These are phyloP conservation scores for Aspergillus sp. DNA, from an alignment of 2,329 filamentous ascomycete genomes.

Conservation along the genomic window DNA sequence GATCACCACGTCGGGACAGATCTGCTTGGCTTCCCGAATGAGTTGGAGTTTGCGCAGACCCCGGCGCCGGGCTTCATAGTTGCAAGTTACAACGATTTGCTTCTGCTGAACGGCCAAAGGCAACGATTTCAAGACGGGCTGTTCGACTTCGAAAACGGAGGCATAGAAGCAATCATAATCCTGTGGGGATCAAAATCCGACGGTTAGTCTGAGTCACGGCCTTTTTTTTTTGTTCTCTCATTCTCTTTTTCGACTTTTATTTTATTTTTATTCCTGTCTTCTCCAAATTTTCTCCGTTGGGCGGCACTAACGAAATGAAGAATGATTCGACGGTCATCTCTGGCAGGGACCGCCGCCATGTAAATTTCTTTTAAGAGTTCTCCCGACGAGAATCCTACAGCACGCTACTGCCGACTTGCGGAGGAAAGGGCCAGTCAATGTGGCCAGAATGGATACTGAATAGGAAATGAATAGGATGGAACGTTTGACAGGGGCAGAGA, in stretches of 20 bases:
- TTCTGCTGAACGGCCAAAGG: constrained; percentile 90
- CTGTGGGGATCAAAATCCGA: constrained; percentile 21
- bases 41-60: constrained; percentile 74
- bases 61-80: constrained; percentile 79
- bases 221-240: background rate
- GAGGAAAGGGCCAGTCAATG: background rate
- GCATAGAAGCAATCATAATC: constrained; percentile 81
- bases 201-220: background rate
- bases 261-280: background rate
- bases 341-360: constrained; percentile 23
- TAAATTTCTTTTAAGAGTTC: background rate
- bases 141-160: constrained; percentile 80
- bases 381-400: too few species aligned
- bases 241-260: too few species aligned
- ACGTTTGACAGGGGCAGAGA: background rate
- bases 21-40: constrained; percentile 73
- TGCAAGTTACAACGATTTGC: constrained; percentile 88
- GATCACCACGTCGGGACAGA: constrained; percentile 82
- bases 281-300: constrained; percentile 3
- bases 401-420: background rate
- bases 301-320: constrained; percentile 70
- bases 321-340: constrained; percentile 67
- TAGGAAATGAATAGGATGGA: too few species aligned
- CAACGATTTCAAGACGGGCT: constrained; percentile 68
- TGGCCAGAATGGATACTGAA: too few species aligned